A percentile compares a stretch with the other conserved stretches of the same genome.
Evolutionary conservation across 2,329 filamentous ascomycete genomes (phyloP).

Genomic region (Monilinia fructicola): DNA sequence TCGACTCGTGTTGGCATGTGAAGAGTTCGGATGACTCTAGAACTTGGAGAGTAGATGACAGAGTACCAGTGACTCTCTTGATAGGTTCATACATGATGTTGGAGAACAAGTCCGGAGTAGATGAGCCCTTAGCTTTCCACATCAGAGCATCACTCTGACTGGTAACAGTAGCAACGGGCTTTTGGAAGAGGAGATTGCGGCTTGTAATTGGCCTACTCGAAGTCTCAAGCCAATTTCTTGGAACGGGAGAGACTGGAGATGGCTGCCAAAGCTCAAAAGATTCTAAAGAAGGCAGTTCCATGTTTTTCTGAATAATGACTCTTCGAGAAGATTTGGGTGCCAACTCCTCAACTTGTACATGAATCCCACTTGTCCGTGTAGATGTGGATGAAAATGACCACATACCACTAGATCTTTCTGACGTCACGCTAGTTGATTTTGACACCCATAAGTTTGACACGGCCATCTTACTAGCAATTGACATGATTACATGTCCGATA

Average conservation of each 20-base stretch:
- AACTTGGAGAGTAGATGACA: background rate
- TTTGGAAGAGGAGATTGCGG: background rate
- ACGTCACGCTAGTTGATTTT: background rate
- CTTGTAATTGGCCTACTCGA: background rate
- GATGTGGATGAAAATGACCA: background rate
- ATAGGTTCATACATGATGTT: background rate
- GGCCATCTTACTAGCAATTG: background rate
- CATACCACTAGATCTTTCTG: background rate
- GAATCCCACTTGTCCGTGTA: background rate
- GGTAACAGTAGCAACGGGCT: background rate
- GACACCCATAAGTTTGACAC: conserved; percentile 1
- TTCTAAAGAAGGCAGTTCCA: background rate
- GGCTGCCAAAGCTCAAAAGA: conserved; percentile 16
- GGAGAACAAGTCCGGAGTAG: conserved; percentile 5
- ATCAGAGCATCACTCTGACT: background rate
- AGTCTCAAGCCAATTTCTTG: conserved; percentile 16
- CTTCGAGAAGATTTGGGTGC: background rate
- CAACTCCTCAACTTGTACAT: background rate
- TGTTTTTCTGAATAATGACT: background rate
- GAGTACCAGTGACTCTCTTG: background rate
- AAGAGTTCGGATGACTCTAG: conserved; percentile 7
- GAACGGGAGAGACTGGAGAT: too few relatives aligned
- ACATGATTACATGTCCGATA: conserved; percentile 24
- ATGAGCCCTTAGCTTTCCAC: background rate
- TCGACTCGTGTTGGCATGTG: background rate